These are phyloP conservation scores for Cetradonia linearis DNA, from an alignment of 495 filamentous ascomycete species.

Conservation along the genomic window DNA sequence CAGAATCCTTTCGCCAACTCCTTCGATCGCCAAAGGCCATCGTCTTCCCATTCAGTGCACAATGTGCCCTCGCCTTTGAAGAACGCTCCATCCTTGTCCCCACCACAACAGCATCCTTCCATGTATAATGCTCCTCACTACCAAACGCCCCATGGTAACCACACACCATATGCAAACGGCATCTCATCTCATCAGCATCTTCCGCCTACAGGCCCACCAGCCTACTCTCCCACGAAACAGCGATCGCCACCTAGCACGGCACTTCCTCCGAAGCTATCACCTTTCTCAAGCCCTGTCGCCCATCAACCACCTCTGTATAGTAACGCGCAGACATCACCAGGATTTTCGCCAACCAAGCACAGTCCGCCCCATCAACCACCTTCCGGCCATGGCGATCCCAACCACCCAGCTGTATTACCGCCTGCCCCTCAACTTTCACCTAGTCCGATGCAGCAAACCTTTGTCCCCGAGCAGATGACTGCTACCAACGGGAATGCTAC, in stretches of 20 bases:
- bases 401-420: conserved; percentile 38
- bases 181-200: conserved; percentile 27
- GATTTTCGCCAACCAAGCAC: conserved; percentile 70
- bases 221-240: conserved; percentile 24
- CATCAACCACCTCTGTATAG: conserved; percentile 31
- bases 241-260: conserved; percentile 25
- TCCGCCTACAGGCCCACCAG: conserved; percentile 21
- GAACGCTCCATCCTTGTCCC: conserved; percentile 41
- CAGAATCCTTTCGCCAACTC: conserved; percentile 26
- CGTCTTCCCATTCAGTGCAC: conserved; percentile 38
- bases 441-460: conserved; percentile 39
- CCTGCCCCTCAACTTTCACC: conserved; percentile 44
- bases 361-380: conserved; percentile 40
- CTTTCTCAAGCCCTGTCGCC: conserved; percentile 33
- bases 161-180: conserved; percentile 32
- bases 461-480: conserved; percentile 31
- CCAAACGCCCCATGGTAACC: conserved; percentile 33
- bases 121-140: conserved; percentile 32
- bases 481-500: not conserved
- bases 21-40: conserved; percentile 34
- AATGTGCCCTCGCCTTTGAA: conserved; percentile 35
- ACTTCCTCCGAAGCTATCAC: conserved; percentile 28
- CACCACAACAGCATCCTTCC: conserved; percentile 39
- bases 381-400: conserved; percentile 18
- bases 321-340: conserved; percentile 48